These are phyloP conservation scores for Auricularia sp. DNA, from an alignment of 768 basidiomycete genomes.

Conservation along the genomic window DNA sequence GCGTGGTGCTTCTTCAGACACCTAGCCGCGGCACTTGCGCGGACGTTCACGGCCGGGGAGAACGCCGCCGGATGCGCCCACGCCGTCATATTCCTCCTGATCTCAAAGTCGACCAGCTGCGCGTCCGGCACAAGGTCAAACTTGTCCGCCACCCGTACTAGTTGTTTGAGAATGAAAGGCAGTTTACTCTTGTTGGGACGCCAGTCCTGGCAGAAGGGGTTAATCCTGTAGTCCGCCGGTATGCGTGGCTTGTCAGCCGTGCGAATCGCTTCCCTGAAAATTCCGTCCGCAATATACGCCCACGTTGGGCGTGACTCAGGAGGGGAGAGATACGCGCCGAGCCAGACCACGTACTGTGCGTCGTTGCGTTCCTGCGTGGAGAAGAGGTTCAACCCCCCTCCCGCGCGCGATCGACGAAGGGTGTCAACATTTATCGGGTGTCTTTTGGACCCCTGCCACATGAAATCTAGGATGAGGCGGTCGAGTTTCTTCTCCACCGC, in stretches of 20 bases:
- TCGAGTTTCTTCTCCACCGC: conserved; percentile 12
- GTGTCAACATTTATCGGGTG: background rate
- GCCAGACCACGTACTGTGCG: conserved; percentile 10
- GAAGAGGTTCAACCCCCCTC: background rate
- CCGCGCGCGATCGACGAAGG: background rate
- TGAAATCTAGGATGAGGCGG: conserved; percentile 17
- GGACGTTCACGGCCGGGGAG: background rate
- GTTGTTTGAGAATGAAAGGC: background rate
- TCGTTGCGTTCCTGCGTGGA: conserved; percentile 5
- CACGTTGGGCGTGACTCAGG: conserved; percentile 1
- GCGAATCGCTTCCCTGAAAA: background rate
- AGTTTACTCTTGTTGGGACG: background rate
- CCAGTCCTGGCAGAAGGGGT: background rate
- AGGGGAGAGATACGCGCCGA: background rate
- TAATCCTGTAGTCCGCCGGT: background rate
- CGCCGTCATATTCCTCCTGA: background rate
- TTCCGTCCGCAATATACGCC: conserved; percentile 8
- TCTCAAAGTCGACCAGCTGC: background rate
- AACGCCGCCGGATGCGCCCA: background rate
- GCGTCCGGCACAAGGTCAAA: background rate
- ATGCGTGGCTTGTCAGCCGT: background rate
- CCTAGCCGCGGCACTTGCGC: background rate
- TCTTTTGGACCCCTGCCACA: conserved; percentile 14
- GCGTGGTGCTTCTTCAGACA: background rate
- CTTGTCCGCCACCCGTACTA: background rate